These are phyloP conservation scores for Sugiyamaella boreocaroliniensis DNA, from an alignment of 805 yeast genomes.

Conservation along the genomic window DNA sequence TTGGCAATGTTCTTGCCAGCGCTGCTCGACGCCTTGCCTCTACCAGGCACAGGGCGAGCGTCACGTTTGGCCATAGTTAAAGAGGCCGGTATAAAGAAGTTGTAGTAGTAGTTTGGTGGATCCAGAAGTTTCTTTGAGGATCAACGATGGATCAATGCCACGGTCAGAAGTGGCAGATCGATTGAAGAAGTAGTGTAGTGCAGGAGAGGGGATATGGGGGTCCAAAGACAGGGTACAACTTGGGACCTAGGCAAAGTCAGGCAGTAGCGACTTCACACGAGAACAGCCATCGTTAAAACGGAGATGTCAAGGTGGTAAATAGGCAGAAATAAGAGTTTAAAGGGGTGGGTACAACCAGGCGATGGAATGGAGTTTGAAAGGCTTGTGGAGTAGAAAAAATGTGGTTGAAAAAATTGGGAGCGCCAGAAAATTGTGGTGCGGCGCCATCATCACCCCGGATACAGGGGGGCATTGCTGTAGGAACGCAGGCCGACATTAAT, in stretches of 20 bases:
- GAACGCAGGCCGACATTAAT: too few species aligned
- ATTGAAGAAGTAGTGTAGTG: neutral
- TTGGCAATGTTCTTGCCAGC: slow-evolving; percentile 15
- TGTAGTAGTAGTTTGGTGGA: too few species aligned
- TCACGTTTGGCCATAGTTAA: neutral
- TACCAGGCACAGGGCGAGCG: neutral
- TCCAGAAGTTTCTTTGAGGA: neutral
- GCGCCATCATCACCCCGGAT: neutral
- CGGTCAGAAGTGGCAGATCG: neutral
- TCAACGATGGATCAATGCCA: neutral
- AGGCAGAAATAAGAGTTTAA: neutral
- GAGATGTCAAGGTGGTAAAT: neutral
- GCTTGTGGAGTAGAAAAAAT: neutral
- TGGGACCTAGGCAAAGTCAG: neutral
- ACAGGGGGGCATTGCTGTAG: neutral
- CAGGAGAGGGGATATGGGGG: neutral
- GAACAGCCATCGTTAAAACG: neutral
- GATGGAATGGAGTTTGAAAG: neutral
- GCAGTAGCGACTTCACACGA: neutral
- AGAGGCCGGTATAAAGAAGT: neutral
- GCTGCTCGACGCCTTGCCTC: slow-evolving; percentile 1
- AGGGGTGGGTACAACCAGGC: neutral
- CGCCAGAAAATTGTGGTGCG: neutral
- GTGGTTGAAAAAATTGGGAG: neutral
- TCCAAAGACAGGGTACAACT: neutral